Evolutionary conservation across 371 early-diverging fungal genomes (phyloP), one percentile per base, ranked within the genome.

Genomic region (Zopfochytrium polystomum): DNA sequence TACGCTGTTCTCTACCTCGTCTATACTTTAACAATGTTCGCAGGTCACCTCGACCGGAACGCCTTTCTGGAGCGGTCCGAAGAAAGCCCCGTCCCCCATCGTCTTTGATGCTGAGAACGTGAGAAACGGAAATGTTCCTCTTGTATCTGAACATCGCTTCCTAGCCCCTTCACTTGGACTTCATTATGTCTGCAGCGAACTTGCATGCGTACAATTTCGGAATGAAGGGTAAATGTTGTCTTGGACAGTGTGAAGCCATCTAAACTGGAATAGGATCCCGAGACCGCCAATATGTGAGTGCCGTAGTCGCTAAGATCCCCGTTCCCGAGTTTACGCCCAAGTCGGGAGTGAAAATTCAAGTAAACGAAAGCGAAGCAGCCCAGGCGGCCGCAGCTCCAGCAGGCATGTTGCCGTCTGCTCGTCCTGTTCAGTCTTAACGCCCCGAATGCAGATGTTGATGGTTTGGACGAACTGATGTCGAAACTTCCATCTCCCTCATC

Each of bases 11-110:
- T n/a, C n/a, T n/a, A n/a, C n/a, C n/a, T n/a, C n/a, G n/a, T n/a
- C n/a, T n/a, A n/a, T n/a, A n/a, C n/a, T n/a, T n/a, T n/a, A n/a
- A n/a, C n/a, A n/a, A n/a, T n/a, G n/a, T n/a, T n/a, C n/a, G n/a
- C n/a, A n/a, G n/a, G n/a, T 91, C 62, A 95, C 99, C 30, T 88
- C 90, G 32, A 83, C 93, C 32, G 99, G 99, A 38, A 86, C 90
- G 51, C 83, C 83, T 32, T 99, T 99, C 87, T 99, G 99, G 99
- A 91, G 92, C 52, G 98, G 98, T 15, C 99, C 99, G 45, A 99
- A 99, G 82, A 88, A 97, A 58, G 92, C 95, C 5, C 99, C 99
- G 20, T 80, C 81, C 0, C 86, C 95, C 29, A 78, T 91, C 53
- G 71, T 57, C 20, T 99, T 96, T 72, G 89, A 95, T 70, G 70